Evolutionary conservation across 805 yeast genomes (phyloP), one percentile per base, ranked within the genome.

Genomic region (Dipodascus geniculatus): DNA sequence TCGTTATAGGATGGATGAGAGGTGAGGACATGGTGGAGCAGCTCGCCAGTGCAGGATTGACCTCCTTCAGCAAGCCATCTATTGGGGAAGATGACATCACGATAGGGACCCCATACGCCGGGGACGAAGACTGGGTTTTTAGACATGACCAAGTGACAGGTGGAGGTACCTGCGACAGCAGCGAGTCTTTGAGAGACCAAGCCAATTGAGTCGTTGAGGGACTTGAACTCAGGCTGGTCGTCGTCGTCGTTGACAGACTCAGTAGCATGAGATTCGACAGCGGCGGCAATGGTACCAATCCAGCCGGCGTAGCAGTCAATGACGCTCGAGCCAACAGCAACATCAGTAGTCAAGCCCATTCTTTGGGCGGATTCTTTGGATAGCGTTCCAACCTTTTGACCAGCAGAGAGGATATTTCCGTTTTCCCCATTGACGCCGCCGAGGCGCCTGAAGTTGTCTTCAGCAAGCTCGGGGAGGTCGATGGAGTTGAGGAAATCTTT

Each of bases 21-120:
- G 11, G 87, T 76, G 57, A 93, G 70, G 14, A 91, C 91, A 68
- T 87, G 95, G 1, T 93, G 91, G 58, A 93, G 75, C 42, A 93
- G 77, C 28, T 95, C 96, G 61, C 99, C 99, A 1, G 99, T 93
- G 66, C 96, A 86, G n/a, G 95, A 84, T 68, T 93, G 99, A 16
- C 99, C 99, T 65, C 99, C 99, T 71, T 93, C 99, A 14, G 98
- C 96, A 58, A 90, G 75, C 98, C 98, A 93, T 63, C 75, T 83
- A 3, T 82, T 88, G 24, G 85, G 84, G 17, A 95, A 85, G 74
- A 91, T 77, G 3, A 87, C 96, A 68, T 90, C 96, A 63, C 89
- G 78, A 70, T 93, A 93, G 1, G 99, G 99, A 16, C 99, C 99
- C 99, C 99, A 93, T 33, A 93, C 96, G 56, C 99, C 99, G 48